Conservation (phyloP, 2,329 filamentous ascomycete genomes). For the Aureobasidium namibiae region DNA sequence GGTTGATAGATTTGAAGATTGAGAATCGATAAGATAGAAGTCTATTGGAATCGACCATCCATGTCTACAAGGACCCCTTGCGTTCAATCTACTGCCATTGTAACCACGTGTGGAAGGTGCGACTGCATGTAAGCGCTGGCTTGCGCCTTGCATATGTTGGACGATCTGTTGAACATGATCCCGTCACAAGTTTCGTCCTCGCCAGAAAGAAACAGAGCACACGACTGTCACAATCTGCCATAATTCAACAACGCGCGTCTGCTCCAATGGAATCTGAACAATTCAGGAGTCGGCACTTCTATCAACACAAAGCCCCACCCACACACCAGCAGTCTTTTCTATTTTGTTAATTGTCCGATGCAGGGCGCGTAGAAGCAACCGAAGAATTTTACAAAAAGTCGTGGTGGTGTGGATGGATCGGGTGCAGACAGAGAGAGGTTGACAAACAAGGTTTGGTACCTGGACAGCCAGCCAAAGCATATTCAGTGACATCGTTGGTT, state of each 20-base stretch:
- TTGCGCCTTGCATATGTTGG: neutral
- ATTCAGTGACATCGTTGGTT: conserved; percentile 8
- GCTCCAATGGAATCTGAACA: neutral
- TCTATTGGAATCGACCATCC: neutral
- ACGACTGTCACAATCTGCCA: conserved; percentile 3
- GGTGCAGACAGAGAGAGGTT: neutral
- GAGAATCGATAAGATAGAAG: neutral
- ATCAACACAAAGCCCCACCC: neutral
- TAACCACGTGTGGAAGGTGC: conserved; percentile 7
- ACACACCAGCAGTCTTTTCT: conserved; percentile 2
- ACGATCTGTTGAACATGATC: neutral
- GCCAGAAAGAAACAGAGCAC: neutral
- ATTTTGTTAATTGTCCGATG: neutral
- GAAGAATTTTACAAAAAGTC: neutral
- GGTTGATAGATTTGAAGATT: neutral
- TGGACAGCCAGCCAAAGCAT: neutral
- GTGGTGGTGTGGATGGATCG: neutral
- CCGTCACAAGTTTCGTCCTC: neutral
- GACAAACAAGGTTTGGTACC: conserved; percentile 10
- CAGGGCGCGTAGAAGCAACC: neutral
- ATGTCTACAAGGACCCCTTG: neutral
- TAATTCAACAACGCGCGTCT: conserved; percentile 1
- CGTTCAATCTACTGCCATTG: neutral
- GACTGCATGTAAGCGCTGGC: conserved; percentile 9
- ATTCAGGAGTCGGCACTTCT: neutral